These are phyloP conservation scores for Microsporum ferrugineum DNA, from an alignment of 2,329 filamentous ascomycete genomes.

Conservation along the genomic window DNA sequence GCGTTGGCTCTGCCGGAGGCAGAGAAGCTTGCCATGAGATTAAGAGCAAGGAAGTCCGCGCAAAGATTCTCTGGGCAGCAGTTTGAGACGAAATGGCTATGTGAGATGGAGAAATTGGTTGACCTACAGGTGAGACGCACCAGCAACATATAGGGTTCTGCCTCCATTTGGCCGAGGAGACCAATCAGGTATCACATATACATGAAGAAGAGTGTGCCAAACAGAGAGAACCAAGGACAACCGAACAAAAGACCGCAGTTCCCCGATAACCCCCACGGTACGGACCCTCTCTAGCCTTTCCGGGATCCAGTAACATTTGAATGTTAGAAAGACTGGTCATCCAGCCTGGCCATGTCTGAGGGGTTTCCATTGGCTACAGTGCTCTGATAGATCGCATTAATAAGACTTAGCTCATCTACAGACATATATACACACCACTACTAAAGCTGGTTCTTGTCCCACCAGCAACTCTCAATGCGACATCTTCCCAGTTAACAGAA, in stretches of 20 bases:
- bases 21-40: conserved; percentile 62
- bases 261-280: not conserved
- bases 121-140: conserved; percentile 23
- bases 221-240: not conserved
- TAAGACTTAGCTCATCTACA: not conserved
- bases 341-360: not conserved
- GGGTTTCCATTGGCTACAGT: not conserved
- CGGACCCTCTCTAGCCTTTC: not conserved
- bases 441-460: not conserved
- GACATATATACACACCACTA: not conserved
- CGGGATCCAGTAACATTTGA: not conserved
- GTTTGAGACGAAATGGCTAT: conserved; percentile 69
- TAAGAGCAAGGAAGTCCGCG: conserved; percentile 64
- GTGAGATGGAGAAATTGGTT: conserved; percentile 63
- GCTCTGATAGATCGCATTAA: not conserved
- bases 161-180: not conserved
- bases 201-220: not conserved
- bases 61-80: conserved; percentile 77
- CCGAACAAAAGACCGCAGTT: not conserved
- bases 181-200: not conserved
- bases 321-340: not conserved
- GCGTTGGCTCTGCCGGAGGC: conserved; percentile 52
- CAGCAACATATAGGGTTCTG: not conserved
- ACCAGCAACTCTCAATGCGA: not conserved
- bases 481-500: not conserved